These are phyloP conservation scores for Fraxinus latifolia DNA, from an alignment of 305 asterid species.

Conservation along the genomic window DNA sequence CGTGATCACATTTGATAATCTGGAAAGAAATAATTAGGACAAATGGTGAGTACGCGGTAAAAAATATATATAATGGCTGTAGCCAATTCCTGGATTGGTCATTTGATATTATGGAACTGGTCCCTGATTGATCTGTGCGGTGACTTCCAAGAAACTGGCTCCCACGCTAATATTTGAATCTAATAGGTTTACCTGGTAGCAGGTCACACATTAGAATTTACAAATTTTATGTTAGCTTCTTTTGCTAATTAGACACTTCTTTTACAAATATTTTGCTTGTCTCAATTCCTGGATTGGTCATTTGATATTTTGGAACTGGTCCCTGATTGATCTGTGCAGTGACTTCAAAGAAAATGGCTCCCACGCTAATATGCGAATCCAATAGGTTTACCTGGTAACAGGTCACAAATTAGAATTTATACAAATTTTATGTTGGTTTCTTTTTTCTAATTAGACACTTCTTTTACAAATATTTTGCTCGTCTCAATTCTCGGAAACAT, in stretches of 20 bases:
- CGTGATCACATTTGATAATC: background rate
- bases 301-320: background rate
- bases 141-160: background rate
- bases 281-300: background rate
- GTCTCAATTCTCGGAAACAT: too few relatives aligned
- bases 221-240: background rate
- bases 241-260: background rate
- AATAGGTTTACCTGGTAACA: background rate
- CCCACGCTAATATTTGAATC: background rate
- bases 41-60: background rate
- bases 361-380: background rate
- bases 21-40: background rate
- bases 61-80: background rate
- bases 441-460: background rate
- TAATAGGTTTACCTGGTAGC: background rate
- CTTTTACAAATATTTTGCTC: background rate
- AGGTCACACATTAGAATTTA: background rate
- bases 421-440: background rate
- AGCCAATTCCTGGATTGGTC: background rate
- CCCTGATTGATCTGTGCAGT: background rate
- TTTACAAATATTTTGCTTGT: background rate
- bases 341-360: background rate
- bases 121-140: background rate
- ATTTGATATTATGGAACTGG: background rate
- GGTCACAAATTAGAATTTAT: background rate